Evolutionary conservation across 2,329 filamentous ascomycete species (phyloP).

Genomic region (Colletotrichum shisoi): DNA sequence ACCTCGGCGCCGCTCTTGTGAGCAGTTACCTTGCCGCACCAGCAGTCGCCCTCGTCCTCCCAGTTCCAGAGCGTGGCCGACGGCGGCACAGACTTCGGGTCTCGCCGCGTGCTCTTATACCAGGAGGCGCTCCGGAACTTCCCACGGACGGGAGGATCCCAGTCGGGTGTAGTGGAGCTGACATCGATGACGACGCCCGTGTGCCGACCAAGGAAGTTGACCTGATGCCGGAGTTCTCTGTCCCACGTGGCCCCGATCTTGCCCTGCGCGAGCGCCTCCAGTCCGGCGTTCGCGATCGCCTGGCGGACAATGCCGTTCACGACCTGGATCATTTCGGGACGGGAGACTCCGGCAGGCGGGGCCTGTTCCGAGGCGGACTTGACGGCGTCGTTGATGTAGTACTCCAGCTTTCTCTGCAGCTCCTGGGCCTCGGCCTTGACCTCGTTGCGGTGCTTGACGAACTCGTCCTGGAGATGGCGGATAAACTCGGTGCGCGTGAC

Average conservation of each 20-base stretch:
- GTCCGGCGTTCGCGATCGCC: slow-evolving; percentile 55
- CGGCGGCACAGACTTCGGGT: background rate
- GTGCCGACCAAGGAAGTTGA: slow-evolving; percentile 77
- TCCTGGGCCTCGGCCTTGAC: slow-evolving; percentile 53
- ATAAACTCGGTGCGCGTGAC: slow-evolving; percentile 62
- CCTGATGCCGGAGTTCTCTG: slow-evolving; percentile 57
- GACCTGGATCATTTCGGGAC: slow-evolving; percentile 52
- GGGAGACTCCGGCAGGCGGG: slow-evolving; percentile 48
- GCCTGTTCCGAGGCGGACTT: slow-evolving; percentile 42
- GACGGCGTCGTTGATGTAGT: slow-evolving; percentile 47
- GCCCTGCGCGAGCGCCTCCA: slow-evolving; percentile 57
- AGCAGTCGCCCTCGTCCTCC: slow-evolving; percentile 85
- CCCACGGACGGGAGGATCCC: slow-evolving; percentile 48
- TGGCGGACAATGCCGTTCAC: slow-evolving; percentile 55
- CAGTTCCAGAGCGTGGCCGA: slow-evolving; percentile 69
- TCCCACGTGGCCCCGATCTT: slow-evolving; percentile 57
- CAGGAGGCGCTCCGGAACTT: slow-evolving; percentile 29
- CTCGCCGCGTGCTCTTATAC: background rate
- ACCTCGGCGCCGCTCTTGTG: slow-evolving; percentile 55
- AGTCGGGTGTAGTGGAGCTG: slow-evolving; percentile 66
- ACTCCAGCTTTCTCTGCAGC: slow-evolving; percentile 49
- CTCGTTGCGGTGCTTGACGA: slow-evolving; percentile 50
- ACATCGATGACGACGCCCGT: slow-evolving; percentile 72
- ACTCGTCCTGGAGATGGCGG: slow-evolving; percentile 51
- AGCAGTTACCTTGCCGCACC: slow-evolving; percentile 70